Evolutionary conservation across 345 rosid genomes (phyloP).

Genomic region (Murraya paniculata): DNA sequence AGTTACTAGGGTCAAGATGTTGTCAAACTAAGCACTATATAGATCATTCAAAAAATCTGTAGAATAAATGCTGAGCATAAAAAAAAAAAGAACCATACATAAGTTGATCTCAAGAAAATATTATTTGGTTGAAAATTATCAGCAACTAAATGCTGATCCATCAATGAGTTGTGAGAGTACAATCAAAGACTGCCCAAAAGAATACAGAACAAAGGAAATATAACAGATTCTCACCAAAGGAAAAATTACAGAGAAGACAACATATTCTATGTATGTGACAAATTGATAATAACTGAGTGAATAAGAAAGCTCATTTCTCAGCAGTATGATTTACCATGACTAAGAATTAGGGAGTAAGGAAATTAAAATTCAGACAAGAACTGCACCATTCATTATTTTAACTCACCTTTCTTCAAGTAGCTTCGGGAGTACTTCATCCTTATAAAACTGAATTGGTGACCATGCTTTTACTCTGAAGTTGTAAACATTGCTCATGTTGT

Average conservation of each 20-base stretch:
- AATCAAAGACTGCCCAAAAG: background rate
- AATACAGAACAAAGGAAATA: background rate
- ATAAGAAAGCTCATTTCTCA: background rate
- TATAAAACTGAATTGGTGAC: conserved; percentile 84
- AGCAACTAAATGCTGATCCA: background rate
- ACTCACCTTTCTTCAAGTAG: conserved; percentile 95
- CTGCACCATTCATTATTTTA: conserved; percentile 11
- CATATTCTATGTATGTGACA: background rate
- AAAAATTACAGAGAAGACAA: background rate
- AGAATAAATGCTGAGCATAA: background rate
- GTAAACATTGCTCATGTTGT: conserved; percentile 82
- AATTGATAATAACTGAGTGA: background rate
- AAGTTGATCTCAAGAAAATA: background rate
- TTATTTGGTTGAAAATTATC: background rate
- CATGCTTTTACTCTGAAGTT: conserved; percentile 98
- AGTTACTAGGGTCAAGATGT: background rate
- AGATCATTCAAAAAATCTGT: background rate
- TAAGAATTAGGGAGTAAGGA: background rate
- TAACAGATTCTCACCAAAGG: background rate
- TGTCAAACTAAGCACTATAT: background rate
- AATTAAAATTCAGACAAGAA: background rate
- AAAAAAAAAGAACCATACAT: background rate
- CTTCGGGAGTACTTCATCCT: conserved; percentile 84
- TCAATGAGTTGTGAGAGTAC: background rate
- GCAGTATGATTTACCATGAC: background rate